phyloP scores from a whole-genome alignment of 1,139 yeast genomes.

The Candida glucosophila region DNA sequence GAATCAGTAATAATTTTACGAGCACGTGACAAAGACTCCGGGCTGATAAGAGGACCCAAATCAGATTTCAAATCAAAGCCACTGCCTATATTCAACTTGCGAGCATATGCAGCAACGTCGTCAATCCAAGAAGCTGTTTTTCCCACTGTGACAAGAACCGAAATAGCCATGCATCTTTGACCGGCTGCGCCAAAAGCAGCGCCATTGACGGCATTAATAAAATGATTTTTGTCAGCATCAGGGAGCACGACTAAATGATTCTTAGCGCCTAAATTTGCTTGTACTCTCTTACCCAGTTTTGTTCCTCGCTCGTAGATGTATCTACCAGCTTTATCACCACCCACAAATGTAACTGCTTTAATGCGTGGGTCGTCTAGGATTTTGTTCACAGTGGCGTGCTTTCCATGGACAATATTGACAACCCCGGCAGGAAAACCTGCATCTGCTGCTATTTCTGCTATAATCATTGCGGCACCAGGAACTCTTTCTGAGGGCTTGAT shows the following conservation, averaged over 20 bases:
- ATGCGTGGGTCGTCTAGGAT: constrained; percentile 68
- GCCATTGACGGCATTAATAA: constrained; percentile 61
- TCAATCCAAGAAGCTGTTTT: constrained; percentile 56
- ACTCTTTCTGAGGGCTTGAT: constrained; percentile 73
- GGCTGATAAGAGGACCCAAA: constrained; percentile 67
- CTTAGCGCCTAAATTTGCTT: constrained; percentile 73
- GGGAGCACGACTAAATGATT: constrained; percentile 70
- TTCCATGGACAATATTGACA: constrained; percentile 67
- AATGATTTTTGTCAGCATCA: constrained; percentile 61
- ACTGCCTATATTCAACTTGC: constrained; percentile 51
- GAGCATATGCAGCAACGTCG: constrained; percentile 54
- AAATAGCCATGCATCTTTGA: constrained; percentile 78
- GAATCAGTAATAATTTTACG: constrained; percentile 50
- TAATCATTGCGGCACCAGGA: constrained; percentile 73
- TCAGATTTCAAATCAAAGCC: constrained; percentile 59
- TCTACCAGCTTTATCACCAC: constrained; percentile 70
- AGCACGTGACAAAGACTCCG: constrained; percentile 47
- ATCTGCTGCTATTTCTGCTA: constrained; percentile 65
- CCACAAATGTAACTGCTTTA: constrained; percentile 73
- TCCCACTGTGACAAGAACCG: constrained; percentile 74
- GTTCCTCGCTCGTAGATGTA: constrained; percentile 63
- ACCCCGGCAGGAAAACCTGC: constrained; percentile 81
- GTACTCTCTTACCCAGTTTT: constrained; percentile 67
- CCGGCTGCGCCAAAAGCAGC: constrained; percentile 87
- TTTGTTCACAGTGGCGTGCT: constrained; percentile 68